phyloP scores from a whole-genome alignment of 1,139 yeast species.

The Starmera stellimalicola region DNA sequence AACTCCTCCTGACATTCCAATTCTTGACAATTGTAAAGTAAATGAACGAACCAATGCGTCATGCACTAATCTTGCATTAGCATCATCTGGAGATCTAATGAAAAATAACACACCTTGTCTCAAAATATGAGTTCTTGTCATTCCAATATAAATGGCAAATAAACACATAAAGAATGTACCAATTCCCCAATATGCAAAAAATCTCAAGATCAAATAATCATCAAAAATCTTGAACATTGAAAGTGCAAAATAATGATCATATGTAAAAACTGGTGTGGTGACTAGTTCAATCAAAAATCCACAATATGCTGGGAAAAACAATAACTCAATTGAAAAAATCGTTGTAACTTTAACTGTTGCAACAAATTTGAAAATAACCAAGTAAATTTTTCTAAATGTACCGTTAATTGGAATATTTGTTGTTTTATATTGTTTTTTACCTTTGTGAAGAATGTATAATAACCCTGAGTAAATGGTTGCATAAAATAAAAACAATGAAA shows the following conservation, averaged over 20 bases:
- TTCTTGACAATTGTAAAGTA: slow-evolving; percentile 60
- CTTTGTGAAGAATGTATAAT: no score
- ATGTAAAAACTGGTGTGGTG: slow-evolving; percentile 41
- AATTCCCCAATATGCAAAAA: slow-evolving; percentile 48
- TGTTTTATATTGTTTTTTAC: slow-evolving; percentile 21
- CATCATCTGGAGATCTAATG: slow-evolving; percentile 91
- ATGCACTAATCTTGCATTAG: slow-evolving; percentile 78
- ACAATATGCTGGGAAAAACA: slow-evolving; percentile 79
- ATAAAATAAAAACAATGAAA: slow-evolving; percentile 30
- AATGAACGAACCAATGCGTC: slow-evolving; percentile 80
- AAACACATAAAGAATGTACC: slow-evolving; percentile 86
- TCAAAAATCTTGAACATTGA: slow-evolving; percentile 18
- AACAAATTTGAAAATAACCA: slow-evolving; percentile 43
- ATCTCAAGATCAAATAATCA: slow-evolving; percentile 16
- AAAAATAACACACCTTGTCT: slow-evolving; percentile 88
- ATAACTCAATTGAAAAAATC: slow-evolving; percentile 70
- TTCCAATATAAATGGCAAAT: slow-evolving; percentile 79
- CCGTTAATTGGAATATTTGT: slow-evolving; percentile 40
- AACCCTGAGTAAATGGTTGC: slow-evolving; percentile 23
- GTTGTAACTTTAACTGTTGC: slow-evolving; percentile 65
- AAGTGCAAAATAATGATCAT: slow-evolving; percentile 19
- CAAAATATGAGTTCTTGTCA: slow-evolving; percentile 63
- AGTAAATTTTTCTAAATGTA: slow-evolving; percentile 37
- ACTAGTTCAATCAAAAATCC: slow-evolving; percentile 73
- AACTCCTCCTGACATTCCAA: slow-evolving; percentile 64